Evolutionary conservation across 2,329 filamentous ascomycete species (phyloP), one percentile per base, ranked within the genome.

Genomic region (Tolypocladium tropicale): DNA sequence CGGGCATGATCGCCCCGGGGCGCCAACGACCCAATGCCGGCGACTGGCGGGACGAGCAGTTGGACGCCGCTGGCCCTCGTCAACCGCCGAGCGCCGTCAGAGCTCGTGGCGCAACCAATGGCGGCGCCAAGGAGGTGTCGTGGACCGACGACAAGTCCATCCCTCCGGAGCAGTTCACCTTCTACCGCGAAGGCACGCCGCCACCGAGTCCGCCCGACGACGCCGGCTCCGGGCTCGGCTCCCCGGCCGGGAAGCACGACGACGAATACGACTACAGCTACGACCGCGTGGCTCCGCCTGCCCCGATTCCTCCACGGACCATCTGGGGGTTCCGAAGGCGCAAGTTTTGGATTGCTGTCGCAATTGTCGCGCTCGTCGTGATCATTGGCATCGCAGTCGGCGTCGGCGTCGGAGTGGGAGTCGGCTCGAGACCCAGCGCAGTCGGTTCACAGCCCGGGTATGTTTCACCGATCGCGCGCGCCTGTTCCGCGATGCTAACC

Each of bases 111-210:
- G 18, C 46, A 3, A 32, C 18, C 28, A 14, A 32, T 18, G 28
- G 28, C 46, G 28, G 25, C 46, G 28, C 46, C 12, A 50, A 50
- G 28, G 46, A 50, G 18, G 18, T 50, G 28, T 21, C 46, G 28
- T 50, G 46, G 46, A 18, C 18, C 12, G 50, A 41, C 28, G 30
- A 53, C 37, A 56, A 52, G 48, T 53, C 37, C 36, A 33, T 37
- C 6, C 23, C 4, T 32, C 51, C 51, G 53, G 56, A 55, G 32
- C 63, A 67, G 28, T 72, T 67, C 57, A 76, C 73, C 0, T 76
- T 76, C 39, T 74, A 72, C 61, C 70, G 72, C 21, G 73, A 75
- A 54, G 62, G 61, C 14, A 72, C 73, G n/a, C 72, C 72, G 16
- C 65, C 72, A 12, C 72, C 72, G 14, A 65, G 71, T 14, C 70